Base-by-base conservation (phyloP, 2,329 filamentous ascomycete species). In the Penicillium aurantiogriseum region DNA sequence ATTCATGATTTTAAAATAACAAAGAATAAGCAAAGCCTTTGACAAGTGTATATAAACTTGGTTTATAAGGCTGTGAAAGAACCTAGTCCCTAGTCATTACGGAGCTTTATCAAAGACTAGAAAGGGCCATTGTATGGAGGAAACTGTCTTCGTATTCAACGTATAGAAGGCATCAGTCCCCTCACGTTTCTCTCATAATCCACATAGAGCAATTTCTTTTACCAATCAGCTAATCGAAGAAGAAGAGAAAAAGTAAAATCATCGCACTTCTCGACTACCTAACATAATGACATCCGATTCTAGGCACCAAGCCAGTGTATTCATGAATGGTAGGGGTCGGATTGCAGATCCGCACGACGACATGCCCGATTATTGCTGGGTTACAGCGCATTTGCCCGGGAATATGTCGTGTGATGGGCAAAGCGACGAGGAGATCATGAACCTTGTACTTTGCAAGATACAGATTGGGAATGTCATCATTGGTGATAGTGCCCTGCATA, bases 401-500 rank as follows among this genome's bases (percentile, higher is more conserved):
- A 21, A 13, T 23, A 53, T 50, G 45, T 50, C 27, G 35, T 42
- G 19, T 49, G 35, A 27, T 11, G 21, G 21, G 8, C 44, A 27
- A 27, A 54, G 45, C 9, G 45, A 49, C 21, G 38, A 42, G 9
- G 35, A 54, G 21, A 40, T 54, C 8, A 35, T 54, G 45, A 50
- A 35, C n/a, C 21, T 54, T 11, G 44, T 49, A 15, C 19, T 54
- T 11, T 42, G 44, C 36, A 31, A 42, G 35, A 27, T 54, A 23
- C 29, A 40, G 21, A 35, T n/a, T 19, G 36, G 45, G 36, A 21
- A 54, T 17, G 44, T 33, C 7, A 38, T 25, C 25, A 50, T 54
- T 42, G 29, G 27, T 25, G 36, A 54, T 13, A 8, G 29, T 6
- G 27, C 44, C n/a, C 27, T 33, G 36, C 52, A 50, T 35, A 35